A percentile compares a stretch with the other conserved stretches of the same genome.
Evolutionary conservation across 2,329 filamentous ascomycete species (phyloP).

Genomic region (Tolypocladium guangdongense): DNA sequence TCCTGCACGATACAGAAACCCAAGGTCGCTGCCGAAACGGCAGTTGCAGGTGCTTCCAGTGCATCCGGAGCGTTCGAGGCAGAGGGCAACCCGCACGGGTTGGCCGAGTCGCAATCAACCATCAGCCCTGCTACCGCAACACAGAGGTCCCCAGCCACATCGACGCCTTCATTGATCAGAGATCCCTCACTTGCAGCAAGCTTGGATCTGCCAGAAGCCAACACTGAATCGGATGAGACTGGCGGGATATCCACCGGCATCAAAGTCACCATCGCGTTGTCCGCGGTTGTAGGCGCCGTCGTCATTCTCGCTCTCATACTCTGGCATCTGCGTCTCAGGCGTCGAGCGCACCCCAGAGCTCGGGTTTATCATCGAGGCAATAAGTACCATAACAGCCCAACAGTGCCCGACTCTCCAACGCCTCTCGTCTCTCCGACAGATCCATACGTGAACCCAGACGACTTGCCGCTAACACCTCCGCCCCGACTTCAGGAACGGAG

Average conservation of each 20-base stretch:
- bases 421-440: constrained; percentile 29
- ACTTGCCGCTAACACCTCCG: constrained; percentile 30
- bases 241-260: constrained; percentile 23
- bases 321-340: constrained; percentile 23
- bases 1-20: background rate
- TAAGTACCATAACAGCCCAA: background rate
- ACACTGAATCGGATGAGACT: background rate
- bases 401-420: constrained; percentile 22
- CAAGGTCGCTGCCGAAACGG: background rate
- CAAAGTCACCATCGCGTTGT: constrained; percentile 34
- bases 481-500: constrained; percentile 35
- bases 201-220: constrained; percentile 1
- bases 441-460: constrained; percentile 12
- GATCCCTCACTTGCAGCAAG: constrained; percentile 10
- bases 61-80: background rate
- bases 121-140: background rate
- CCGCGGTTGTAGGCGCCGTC: constrained; percentile 26
- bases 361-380: background rate
- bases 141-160: background rate
- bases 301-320: constrained; percentile 22
- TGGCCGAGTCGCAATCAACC: background rate
- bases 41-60: background rate
- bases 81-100: background rate
- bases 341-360: background rate
- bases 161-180: constrained; percentile 5